Conservation (phyloP, 2,329 filamentous ascomycete genomes). For the Aspergillus fijiensis region DNA sequence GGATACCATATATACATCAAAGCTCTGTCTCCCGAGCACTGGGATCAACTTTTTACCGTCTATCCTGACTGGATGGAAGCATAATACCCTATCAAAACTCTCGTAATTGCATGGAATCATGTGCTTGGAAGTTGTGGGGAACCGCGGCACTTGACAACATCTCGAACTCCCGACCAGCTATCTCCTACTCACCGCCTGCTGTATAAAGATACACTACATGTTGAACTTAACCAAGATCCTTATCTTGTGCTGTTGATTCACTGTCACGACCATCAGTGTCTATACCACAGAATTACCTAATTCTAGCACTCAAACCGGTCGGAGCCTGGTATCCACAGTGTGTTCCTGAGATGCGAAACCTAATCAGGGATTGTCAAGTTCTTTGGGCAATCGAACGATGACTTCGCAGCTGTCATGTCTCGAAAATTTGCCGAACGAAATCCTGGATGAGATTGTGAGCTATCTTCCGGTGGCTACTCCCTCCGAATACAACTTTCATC, state of each 20-base stretch:
- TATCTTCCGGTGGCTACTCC: slow-evolving; percentile 53
- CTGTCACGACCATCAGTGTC: neutral
- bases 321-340: neutral
- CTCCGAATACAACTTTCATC: slow-evolving; percentile 50
- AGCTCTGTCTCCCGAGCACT: too few species aligned
- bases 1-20: too few species aligned
- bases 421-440: slow-evolving; percentile 58
- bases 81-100: neutral
- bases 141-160: slow-evolving; percentile 21
- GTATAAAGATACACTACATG: neutral
- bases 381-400: slow-evolving; percentile 12
- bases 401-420: slow-evolving; percentile 24
- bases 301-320: neutral
- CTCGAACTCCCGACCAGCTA: neutral
- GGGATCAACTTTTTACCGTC: too few species aligned
- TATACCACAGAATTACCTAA: neutral
- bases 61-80: too few species aligned
- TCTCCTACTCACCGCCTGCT: neutral
- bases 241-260: neutral
- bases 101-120: neutral
- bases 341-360: neutral
- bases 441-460: slow-evolving; percentile 59
- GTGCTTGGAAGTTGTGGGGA: slow-evolving; percentile 6
- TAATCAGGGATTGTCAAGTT: neutral
- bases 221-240: neutral